Conservation (phyloP, 257 asterid species). For the Solanum rostratum region DNA sequence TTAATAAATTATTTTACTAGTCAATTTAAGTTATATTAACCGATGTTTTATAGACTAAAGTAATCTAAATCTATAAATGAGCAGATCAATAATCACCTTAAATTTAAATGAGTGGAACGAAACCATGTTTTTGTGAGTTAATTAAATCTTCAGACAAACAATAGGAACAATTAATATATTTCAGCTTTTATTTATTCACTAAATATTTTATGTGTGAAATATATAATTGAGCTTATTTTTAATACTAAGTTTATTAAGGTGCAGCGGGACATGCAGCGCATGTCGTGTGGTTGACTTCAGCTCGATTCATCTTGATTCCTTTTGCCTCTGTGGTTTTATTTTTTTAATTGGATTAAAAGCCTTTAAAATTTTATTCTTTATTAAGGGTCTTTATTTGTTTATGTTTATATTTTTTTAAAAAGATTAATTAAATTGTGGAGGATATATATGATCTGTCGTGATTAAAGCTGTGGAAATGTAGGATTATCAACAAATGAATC, state of each 20-base stretch:
- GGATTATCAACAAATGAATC: too few relatives aligned
- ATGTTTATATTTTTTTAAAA: background rate
- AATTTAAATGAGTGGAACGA: background rate
- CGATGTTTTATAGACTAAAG: too few relatives aligned
- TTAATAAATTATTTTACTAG: too few relatives aligned
- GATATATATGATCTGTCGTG: background rate
- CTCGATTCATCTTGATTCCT: background rate
- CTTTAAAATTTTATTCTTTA: too few relatives aligned
- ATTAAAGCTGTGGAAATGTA: background rate
- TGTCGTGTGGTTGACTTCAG: background rate
- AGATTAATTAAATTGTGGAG: too few relatives aligned
- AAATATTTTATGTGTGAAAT: background rate
- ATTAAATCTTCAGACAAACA: background rate
- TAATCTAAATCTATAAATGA: too few relatives aligned
- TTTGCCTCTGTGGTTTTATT: background rate
- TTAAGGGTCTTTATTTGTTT: background rate
- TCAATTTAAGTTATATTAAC: too few relatives aligned
- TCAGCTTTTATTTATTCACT: background rate
- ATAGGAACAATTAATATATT: background rate
- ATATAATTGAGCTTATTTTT: background rate
- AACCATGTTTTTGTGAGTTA: background rate
- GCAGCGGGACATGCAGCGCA: background rate
- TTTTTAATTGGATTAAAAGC: background rate
- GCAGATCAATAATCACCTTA: background rate
- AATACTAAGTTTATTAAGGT: background rate